Base-by-base conservation (phyloP, 1,284 basidiomycete species). In the Apiotrichum laibachii region DNA sequence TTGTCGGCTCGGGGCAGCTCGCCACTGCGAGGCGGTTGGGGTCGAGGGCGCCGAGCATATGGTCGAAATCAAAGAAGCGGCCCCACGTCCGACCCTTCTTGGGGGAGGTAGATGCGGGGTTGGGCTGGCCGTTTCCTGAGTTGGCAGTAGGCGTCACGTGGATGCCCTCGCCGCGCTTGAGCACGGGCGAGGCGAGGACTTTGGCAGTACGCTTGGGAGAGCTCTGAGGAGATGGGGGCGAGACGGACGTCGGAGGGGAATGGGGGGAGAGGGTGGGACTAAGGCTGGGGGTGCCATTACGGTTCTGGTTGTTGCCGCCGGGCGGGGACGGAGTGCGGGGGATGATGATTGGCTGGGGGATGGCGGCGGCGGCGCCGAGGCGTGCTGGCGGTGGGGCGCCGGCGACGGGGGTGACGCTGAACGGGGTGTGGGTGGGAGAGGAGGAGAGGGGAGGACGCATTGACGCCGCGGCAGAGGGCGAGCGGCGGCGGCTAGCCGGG, bases 1-100 rank as follows among this genome's bases (percentile, higher is more conserved):
- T 55, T 19, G 58, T 43, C 0, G 68, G 64, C 13, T 61, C 53
- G 16, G 64, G 63, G 1, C 58, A 46, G 13, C 53, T 59, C 9
- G 54, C 43, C 19, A 46, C 40, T 18, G 68, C 66, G 10, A 61
- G 16, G 9, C 55, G 53, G 39, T 51, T 55, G 15, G 68, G 68
- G 43, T 63, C 56, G n/a, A 70, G 60, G 2, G 68, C 59, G 9
- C 68, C 68, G 40, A 66, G 61, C 31, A 66, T 50, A n/a, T 50
- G 8, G 57, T 70, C 68, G 42, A 60, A 49, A 55, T 60, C 58
- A 46, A 63, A 56, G 34, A 55, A 34, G 45, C 35, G 37, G 53
- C 53, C 35, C 45, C 26, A 60, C 22, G 12, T 26, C 45, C 53
- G 52, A 40, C 19, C 52, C 50, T 48, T 45, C 34, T 31, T 19